phyloP scores from a whole-genome alignment of 139 green algal genomes.

The Chara braunii region DNA sequence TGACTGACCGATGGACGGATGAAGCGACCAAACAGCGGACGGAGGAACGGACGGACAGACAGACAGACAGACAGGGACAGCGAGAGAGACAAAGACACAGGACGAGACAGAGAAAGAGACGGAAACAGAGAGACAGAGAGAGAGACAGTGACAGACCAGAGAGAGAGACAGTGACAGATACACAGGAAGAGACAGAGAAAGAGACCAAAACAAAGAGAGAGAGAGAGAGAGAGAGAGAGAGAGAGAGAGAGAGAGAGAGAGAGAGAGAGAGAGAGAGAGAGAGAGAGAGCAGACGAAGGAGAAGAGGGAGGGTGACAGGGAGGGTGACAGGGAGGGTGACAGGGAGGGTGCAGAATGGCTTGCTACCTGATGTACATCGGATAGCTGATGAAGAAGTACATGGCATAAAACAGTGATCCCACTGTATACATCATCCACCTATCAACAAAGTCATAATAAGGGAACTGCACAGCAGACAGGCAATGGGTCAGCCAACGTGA shows the following conservation, averaged over 20 bases:
- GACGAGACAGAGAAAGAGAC: too few relatives aligned
- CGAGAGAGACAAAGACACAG: too few relatives aligned
- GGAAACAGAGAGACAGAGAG: too few relatives aligned
- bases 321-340: neutral
- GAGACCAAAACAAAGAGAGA: neutral
- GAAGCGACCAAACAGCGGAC: too few relatives aligned
- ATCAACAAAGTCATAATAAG: conserved; percentile 87
- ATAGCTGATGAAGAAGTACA: conserved; percentile 90
- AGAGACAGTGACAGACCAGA: too few relatives aligned
- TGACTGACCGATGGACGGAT: too few relatives aligned
- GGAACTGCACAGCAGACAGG: conserved; percentile 70
- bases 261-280: conserved; percentile 4
- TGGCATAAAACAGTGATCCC: conserved; percentile 95
- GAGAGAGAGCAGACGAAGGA: neutral
- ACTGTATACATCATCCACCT: conserved; percentile 75
- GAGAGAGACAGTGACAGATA: too few relatives aligned
- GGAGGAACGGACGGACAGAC: too few relatives aligned
- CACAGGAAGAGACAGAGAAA: too few relatives aligned
- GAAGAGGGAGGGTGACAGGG: neutral
- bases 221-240: neutral
- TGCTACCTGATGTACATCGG: conserved; percentile 42
- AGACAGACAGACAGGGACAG: too few relatives aligned
- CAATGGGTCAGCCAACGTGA: too few relatives aligned
- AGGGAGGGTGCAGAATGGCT: neutral
- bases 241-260: neutral